Conservation (phyloP, 2,329 filamentous ascomycete genomes). For the Diaporthe citriasiana region DNA sequence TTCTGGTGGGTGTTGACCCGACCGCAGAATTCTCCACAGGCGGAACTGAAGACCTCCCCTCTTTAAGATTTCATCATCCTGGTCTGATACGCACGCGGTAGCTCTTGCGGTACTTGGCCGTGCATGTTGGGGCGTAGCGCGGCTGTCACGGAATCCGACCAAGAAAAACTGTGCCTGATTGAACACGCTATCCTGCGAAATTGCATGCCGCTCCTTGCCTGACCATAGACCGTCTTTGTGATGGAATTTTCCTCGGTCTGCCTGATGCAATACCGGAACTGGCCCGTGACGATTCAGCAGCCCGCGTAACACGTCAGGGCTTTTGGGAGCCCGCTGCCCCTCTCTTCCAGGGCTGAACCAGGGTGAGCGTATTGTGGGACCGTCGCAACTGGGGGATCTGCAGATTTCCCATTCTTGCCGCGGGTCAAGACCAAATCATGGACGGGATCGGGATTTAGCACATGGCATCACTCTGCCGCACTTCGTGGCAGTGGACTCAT, state of each 20-base stretch:
- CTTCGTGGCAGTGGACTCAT: conserved; percentile 25
- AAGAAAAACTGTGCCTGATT: background rate
- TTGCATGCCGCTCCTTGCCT: conserved; percentile 10
- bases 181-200: conserved; percentile 2
- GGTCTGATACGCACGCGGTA: conserved; percentile 27
- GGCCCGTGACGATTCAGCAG: background rate
- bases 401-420: conserved; percentile 40
- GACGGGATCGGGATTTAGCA: conserved; percentile 31
- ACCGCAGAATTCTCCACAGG: conserved; percentile 29
- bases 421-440: conserved; percentile 33
- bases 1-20: conserved; percentile 3
- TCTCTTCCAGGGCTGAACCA: conserved; percentile 39
- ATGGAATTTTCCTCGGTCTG: conserved; percentile 1
- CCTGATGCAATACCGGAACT: background rate
- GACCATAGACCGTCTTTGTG: background rate
- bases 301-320: conserved; percentile 4
- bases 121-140: conserved; percentile 36
- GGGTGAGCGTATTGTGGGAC: conserved; percentile 30
- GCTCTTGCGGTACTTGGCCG: conserved; percentile 15
- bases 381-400: conserved; percentile 32
- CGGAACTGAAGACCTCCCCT: conserved; percentile 12
- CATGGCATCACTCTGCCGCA: conserved; percentile 31
- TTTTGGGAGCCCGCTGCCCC: conserved; percentile 15
- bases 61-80: conserved; percentile 33
- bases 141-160: conserved; percentile 28